Conservation (phyloP, 2,329 filamentous ascomycete genomes). For the Pleoardoris graminearum region DNA sequence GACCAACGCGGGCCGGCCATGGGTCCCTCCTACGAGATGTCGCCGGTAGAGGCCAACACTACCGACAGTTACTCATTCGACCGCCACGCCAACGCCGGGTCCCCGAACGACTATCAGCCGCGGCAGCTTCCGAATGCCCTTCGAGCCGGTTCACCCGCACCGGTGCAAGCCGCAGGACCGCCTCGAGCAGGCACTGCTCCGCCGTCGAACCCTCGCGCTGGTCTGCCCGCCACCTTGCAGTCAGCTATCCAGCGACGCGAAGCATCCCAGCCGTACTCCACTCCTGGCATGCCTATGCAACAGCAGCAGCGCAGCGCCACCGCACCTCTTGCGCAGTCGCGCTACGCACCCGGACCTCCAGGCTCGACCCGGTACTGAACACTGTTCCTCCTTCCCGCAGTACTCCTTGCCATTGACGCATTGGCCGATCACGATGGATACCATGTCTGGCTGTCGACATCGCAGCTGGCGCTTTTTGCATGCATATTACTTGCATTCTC, state of each 20-base stretch:
- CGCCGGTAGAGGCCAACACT: constrained; percentile 37
- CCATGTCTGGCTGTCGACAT: constrained; percentile 11
- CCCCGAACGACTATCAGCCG: constrained; percentile 25
- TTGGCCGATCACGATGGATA: constrained; percentile 12
- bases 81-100: constrained; percentile 26
- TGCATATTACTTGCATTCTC: constrained; percentile 14
- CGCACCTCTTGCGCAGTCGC: constrained; percentile 37
- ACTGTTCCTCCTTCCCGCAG: background rate
- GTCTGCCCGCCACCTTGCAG: constrained; percentile 38
- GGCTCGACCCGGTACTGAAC: constrained; percentile 23
- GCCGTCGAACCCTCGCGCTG: constrained; percentile 32
- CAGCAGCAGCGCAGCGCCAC: constrained; percentile 43
- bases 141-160: constrained; percentile 36
- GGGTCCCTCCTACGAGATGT: constrained; percentile 40
- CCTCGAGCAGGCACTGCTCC: constrained; percentile 34
- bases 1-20: constrained; percentile 29
- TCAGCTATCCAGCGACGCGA: constrained; percentile 44
- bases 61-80: constrained; percentile 20
- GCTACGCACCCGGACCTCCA: constrained; percentile 25
- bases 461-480: background rate
- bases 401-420: background rate
- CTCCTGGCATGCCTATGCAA: constrained; percentile 29
- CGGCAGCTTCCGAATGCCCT: constrained; percentile 32
- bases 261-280: constrained; percentile 37
- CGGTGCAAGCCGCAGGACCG: constrained; percentile 24